phyloP scores from a whole-genome alignment of 805 yeast species.

The Ogataea neopini region DNA sequence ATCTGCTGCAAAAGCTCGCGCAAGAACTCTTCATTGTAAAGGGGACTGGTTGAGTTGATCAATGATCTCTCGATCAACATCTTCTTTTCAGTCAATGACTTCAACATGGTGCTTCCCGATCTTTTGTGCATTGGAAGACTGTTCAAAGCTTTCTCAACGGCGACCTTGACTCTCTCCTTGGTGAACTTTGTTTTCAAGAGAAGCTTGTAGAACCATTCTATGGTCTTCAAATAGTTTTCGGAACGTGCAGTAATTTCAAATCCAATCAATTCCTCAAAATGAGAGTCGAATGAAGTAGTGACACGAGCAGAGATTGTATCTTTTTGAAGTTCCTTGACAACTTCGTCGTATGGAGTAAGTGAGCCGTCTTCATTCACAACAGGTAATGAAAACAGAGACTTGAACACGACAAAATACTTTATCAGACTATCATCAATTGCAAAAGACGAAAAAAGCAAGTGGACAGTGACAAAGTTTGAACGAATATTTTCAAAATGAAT shows the following conservation, averaged over 20 bases:
- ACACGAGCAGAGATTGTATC: constrained; percentile 68
- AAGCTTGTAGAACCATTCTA: constrained; percentile 73
- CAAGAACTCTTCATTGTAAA: constrained; percentile 62
- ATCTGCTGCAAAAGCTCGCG: constrained; percentile 49
- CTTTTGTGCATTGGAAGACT: constrained; percentile 64
- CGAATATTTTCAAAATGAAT: constrained; percentile 77
- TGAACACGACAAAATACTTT: constrained; percentile 64
- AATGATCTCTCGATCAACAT: constrained; percentile 59
- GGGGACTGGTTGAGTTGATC: constrained; percentile 62
- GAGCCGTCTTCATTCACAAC: constrained; percentile 62
- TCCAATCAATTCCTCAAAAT: constrained; percentile 65
- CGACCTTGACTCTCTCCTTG: constrained; percentile 63
- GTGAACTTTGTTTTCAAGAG: constrained; percentile 72
- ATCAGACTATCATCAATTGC: constrained; percentile 52
- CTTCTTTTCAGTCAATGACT: constrained; percentile 51
- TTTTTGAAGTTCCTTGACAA: constrained; percentile 67
- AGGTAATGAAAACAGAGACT: constrained; percentile 73
- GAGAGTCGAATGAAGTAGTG: constrained; percentile 56
- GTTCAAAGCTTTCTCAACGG: constrained; percentile 61
- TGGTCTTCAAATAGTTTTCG: constrained; percentile 63
- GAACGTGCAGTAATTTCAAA: constrained; percentile 62
- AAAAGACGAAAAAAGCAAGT: constrained; percentile 58
- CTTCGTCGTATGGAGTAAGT: constrained; percentile 66
- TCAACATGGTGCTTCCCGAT: constrained; percentile 62
- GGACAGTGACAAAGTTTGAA: constrained; percentile 75